phyloP scores from a whole-genome alignment of 208 protist species.

The Borovskyia barvae region DNA sequence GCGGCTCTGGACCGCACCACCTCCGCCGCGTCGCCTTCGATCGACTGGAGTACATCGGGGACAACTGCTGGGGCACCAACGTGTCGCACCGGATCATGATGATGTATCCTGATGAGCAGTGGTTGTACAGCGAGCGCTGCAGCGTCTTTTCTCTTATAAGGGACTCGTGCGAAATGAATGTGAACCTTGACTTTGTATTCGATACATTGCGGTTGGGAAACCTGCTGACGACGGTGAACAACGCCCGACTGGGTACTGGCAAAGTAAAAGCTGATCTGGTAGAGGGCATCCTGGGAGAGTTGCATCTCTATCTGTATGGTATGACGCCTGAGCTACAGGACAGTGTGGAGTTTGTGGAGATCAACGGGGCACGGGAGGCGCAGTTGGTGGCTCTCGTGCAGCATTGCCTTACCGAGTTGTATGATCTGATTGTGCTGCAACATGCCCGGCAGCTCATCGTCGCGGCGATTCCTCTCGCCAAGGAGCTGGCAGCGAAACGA shows the following conservation, averaged over 20 bases:
- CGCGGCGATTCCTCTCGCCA: conserved; percentile 65
- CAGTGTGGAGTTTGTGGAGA: conserved; percentile 61
- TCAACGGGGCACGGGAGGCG: conserved; percentile 56
- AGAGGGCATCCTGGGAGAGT: conserved; percentile 74
- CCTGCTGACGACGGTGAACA: conserved; percentile 22
- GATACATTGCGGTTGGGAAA: conserved; percentile 59
- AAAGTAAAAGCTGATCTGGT: conserved; percentile 86
- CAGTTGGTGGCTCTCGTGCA: conserved; percentile 54
- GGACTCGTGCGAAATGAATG: conserved; percentile 82
- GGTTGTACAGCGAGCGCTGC: conserved; percentile 62
- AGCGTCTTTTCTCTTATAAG: conserved; percentile 63
- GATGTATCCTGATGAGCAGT: conserved; percentile 77
- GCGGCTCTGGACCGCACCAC: conserved; percentile 6
- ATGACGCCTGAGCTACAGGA: conserved; percentile 65
- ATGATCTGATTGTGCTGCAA: conserved; percentile 76
- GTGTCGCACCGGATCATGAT: conserved; percentile 67
- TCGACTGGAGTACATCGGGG: conserved; percentile 84
- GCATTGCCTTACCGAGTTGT: conserved; percentile 87
- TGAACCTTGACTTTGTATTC: conserved; percentile 76
- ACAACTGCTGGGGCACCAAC: conserved; percentile 69
- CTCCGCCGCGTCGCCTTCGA: conserved; percentile 78
- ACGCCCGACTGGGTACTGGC: conserved; percentile 29
- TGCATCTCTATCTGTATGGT: conserved; percentile 55
- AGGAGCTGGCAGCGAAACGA: conserved; percentile 61
- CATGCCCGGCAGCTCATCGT: conserved; percentile 46